Evolutionary conservation across 768 basidiomycete species (phyloP), one percentile per base, ranked within the genome.

Genomic region (Rubroboletus pulcherrimus): DNA sequence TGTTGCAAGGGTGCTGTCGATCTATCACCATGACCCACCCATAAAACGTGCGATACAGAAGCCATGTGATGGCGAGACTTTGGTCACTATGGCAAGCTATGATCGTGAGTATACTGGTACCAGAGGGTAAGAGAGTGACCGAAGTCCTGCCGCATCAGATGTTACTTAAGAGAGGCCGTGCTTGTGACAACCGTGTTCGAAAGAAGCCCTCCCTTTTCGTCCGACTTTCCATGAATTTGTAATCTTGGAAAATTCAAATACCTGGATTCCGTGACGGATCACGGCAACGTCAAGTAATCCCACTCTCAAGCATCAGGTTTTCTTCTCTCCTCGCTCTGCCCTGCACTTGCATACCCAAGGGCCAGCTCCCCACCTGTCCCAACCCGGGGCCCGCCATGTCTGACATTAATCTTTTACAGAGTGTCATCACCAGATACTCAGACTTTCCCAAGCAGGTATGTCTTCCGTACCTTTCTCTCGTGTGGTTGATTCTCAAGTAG

Each of bases 391-490:
- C 44, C n/a, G 45, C 50, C 63, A 91, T 90, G 87, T 81, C 87
- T 56, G 91, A 95, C 77, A 77, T 92, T 24, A 85, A 85, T 41
- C 80, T 82, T 64, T 76, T 97, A 57, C 81, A 77, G 56, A 79
- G 77, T 45, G 77, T 84, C 51, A 73, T 93, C 54, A 80, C 71
- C 19, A 71, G 75, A 21, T 81, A 91, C 67, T 74, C 81, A 8
- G 87, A 95, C 69, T 98, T 96, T 65, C 95, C 95, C 14, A 91
- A 92, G 77, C 89, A 93, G 82, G 94, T 92, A 63, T 46, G 73
- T 61, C 30, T 44, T 41, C 37, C 46, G 10, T 44, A 34, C 26
- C 11, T 21, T n/a, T 43, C 8, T 30, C 35, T 11, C 19, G 7
- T 41, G 4, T 30, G 14, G 14, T 44, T 3, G 8, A 26, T 44